Evolutionary conservation across 495 filamentous ascomycete species (phyloP).

Genomic region (Sabuloglossum arenarium): DNA sequence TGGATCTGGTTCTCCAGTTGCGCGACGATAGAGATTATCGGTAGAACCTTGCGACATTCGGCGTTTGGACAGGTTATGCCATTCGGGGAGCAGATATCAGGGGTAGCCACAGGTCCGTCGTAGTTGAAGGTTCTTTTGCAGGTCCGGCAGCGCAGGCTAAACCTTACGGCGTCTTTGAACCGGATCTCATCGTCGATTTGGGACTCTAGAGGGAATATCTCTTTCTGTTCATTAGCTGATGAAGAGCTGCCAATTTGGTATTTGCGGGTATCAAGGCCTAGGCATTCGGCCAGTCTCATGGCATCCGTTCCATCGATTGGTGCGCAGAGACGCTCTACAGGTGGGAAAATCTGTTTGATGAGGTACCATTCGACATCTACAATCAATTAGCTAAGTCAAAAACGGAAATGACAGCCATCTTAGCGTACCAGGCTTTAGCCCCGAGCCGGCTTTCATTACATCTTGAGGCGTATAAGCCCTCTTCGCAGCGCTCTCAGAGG

Average conservation of each 20-base stretch:
- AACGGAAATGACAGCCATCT: background rate
- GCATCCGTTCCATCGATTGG: constrained; percentile 86
- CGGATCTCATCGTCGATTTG: constrained; percentile 76
- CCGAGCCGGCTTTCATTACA: constrained; percentile 52
- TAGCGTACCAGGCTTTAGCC: constrained; percentile 31
- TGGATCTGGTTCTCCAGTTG: constrained; percentile 77
- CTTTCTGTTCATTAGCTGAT: constrained; percentile 12
- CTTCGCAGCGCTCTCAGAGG: constrained; percentile 58
- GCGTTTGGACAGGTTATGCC: constrained; percentile 51
- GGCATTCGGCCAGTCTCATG: constrained; percentile 69
- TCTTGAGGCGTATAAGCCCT: constrained; percentile 76
- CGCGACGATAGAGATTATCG: constrained; percentile 53
- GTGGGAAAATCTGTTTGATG: constrained; percentile 94
- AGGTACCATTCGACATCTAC: constrained; percentile 89
- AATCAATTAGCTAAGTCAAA: background rate
- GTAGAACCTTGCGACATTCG: constrained; percentile 38
- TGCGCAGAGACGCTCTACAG: constrained; percentile 92
- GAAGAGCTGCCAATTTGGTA: constrained; percentile 48
- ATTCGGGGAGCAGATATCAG: constrained; percentile 38
- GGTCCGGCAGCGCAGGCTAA: constrained; percentile 56
- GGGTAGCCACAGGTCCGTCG: constrained; percentile 42
- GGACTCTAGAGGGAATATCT: constrained; percentile 76
- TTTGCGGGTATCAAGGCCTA: constrained; percentile 76
- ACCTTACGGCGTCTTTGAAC: constrained; percentile 56
- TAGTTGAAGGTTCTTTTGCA: constrained; percentile 56